These are phyloP conservation scores for Xylariaceae sp. DNA, from an alignment of 2,329 filamentous ascomycete genomes.

Conservation along the genomic window DNA sequence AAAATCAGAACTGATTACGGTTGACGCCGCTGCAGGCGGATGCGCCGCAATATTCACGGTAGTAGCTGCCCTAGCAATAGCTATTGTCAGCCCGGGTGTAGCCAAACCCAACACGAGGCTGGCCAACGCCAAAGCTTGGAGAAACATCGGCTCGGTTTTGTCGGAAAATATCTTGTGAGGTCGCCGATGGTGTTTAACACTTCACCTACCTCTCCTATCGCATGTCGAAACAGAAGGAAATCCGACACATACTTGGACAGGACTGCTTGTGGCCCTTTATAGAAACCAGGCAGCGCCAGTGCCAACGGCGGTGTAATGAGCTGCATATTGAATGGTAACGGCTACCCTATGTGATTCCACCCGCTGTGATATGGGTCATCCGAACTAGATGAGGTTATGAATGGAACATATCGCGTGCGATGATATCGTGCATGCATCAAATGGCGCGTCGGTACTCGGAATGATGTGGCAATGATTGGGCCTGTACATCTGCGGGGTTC, in stretches of 20 bases:
- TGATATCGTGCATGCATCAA: slow-evolving; percentile 12
- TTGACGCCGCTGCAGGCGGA: slow-evolving; percentile 17
- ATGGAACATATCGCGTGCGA: too few species aligned
- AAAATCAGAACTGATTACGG: slow-evolving; percentile 26
- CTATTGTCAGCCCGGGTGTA: slow-evolving; percentile 16
- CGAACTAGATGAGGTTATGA: too few species aligned
- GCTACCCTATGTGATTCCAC: too few species aligned
- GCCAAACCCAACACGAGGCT: slow-evolving; percentile 17
- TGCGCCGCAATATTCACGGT: slow-evolving; percentile 17
- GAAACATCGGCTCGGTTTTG: too few species aligned
- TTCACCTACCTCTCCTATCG: too few species aligned
- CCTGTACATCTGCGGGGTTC: too few species aligned
- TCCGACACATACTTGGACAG: slow-evolving; percentile 7
- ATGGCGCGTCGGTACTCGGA: slow-evolving; percentile 9
- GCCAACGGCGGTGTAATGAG: too few species aligned
- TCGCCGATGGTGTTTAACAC: too few species aligned
- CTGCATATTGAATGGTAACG: too few species aligned
- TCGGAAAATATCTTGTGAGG: neutral
- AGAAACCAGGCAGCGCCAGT: slow-evolving; percentile 10
- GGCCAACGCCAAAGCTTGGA: slow-evolving; percentile 4
- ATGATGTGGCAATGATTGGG: slow-evolving; percentile 6
- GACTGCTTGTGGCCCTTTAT: slow-evolving; percentile 14
- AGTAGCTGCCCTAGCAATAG: slow-evolving; percentile 14
- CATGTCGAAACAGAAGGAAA: neutral
- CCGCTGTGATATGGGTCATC: too few species aligned